Base-by-base conservation (phyloP, 1,284 basidiomycete species). In the Sanghuangporus weigelae region DNA sequence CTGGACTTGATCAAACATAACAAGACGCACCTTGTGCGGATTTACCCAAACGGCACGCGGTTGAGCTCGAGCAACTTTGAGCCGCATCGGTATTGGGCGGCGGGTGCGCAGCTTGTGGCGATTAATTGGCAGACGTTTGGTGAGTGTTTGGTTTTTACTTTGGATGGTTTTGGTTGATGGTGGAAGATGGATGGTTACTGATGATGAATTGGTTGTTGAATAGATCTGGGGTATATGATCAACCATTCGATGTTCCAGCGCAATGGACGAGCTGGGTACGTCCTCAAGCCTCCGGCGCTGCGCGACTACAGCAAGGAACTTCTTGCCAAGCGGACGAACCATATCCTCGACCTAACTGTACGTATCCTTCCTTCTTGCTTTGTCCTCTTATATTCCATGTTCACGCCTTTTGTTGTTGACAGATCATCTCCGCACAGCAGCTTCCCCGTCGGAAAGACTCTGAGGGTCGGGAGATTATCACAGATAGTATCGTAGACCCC, bases 121-220 rank as follows among this genome's bases (percentile, higher is more conserved):
- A 83, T 99, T 66, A 99, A 99, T 74, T 98, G 95, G 93, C 97
- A 99, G 75, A 99, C 95, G 0, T 89, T 89, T 69, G 94, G 93
- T 94, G 68, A 62, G 84, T 75, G 64, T 46, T 26, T 36, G 40
- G 26, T 56, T 3, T 56, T 36, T 46, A n/a, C 44, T 46, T n/a
- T 46, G 8, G 40, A 57, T 6, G 16, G 8, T 44, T 14, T 36
- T 16, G 7, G 11, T 36, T 57, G 44, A 46, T 46, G 44, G 2
- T 31, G 2, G 2, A 5, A 6, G 12, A 2, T 23, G 14, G 2
- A 21, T 4, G 3, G 21, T 36, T 19, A 38, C 42, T 60, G 31
- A 54, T 21, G 10, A 51, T 26, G 46, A 46, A 57, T 66, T 35
- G 12, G n/a, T 55, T 59, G 42, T 38, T 12, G 60, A 60, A 23